Evolutionary conservation across 805 yeast genomes (phyloP).

Genomic region (Cyberlindnera veronae): DNA sequence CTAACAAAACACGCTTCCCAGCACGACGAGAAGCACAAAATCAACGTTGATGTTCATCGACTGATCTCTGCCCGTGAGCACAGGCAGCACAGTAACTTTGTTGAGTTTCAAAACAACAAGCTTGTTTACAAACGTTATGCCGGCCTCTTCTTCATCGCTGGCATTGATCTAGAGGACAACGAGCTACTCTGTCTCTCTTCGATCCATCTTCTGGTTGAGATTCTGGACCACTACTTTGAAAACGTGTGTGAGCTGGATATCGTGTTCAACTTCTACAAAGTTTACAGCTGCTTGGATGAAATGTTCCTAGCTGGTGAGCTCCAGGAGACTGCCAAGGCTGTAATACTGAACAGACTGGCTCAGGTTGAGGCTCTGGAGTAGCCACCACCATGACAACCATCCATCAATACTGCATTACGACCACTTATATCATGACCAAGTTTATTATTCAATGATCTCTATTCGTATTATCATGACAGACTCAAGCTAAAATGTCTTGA

Average conservation of each 20-base stretch:
- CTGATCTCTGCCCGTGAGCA: conserved; percentile 80
- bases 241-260: conserved; percentile 88
- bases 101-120: conserved; percentile 62
- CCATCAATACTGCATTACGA: no score
- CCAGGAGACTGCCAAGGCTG: conserved; percentile 75
- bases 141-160: conserved; percentile 83
- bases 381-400: conserved; percentile 1
- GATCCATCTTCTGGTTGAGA: conserved; percentile 85
- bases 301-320: conserved; percentile 88
- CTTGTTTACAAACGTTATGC: conserved; percentile 88
- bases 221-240: conserved; percentile 79
- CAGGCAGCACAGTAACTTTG: conserved; percentile 77
- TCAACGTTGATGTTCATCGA: conserved; percentile 68
- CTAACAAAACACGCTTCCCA: conserved; percentile 19
- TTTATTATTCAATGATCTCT: no score
- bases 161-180: conserved; percentile 75
- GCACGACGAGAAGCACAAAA: conserved; percentile 43
- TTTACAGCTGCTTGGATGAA: conserved; percentile 81
- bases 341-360: conserved; percentile 60
- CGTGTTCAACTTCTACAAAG: conserved; percentile 86
- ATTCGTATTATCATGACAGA: no score
- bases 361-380: conserved; percentile 61
- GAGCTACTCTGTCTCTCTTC: conserved; percentile 81
- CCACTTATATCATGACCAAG: conserved; percentile 1
- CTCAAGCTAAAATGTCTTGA: conserved; percentile 11